Evolutionary conservation across 2,329 filamentous ascomycete genomes (phyloP), one percentile per base, ranked within the genome.

Genomic region (Beauveria rudraprayagi): DNA sequence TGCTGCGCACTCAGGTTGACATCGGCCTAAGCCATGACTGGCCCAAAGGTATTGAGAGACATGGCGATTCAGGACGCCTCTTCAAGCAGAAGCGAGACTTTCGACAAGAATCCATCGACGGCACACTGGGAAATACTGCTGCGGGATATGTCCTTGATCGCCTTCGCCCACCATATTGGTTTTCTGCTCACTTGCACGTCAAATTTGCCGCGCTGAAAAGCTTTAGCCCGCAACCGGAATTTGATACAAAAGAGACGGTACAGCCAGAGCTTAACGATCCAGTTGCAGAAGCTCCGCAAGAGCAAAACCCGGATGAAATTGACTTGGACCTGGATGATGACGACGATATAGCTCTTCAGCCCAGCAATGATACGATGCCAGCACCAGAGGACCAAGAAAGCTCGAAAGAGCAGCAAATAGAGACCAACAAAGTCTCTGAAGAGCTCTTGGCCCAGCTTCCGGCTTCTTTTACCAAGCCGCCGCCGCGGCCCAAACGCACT

Each of bases 11-110:
- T 19, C 93, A 96, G 69, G 86, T 97, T 43, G 94, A 99, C 66
- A 78, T 99, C 50, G 92, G 92, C 3, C 75, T 99, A 58, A 97
- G 92, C 67, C 94, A 99, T 70, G 94, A 99, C 76, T 99, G 94
- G 94, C 94, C 94, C 0, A 84, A 87, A 55, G 87, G 82, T 0
- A 84, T 97, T 59, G 94, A 96, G 75, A 86, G 84, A 70, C 82
- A 86, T 65, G 94, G 94, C 5, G 81, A 97, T 70, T 76, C 81
- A 52, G 75, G 80, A 53, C 76, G 77, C 47, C 76, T 99, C 1
- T 96, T 92, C 71, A 78, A 76, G 34, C 83, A 79, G 70, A 97
- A 97, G 76, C 81, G 81, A 0, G 80, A 85, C 67, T 94, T 97
- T 65, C 80, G 85, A 65, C 75, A 83, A 55, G 94, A 99, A 72